Evolutionary conservation across 192 early-diverging fungal species (phyloP).

Genomic region (Entomortierella beljakovae): DNA sequence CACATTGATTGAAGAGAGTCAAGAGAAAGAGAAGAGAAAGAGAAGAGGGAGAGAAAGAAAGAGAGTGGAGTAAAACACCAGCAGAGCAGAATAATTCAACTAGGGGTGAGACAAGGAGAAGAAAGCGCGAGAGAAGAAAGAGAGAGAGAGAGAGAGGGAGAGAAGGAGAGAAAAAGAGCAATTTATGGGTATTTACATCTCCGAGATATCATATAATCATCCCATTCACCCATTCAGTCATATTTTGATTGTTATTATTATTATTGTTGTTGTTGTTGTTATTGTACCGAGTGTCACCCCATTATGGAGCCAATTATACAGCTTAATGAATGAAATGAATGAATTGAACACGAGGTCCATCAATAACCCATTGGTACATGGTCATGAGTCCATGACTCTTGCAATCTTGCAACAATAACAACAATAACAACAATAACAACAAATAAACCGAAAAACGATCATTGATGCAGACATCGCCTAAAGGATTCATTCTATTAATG

Average conservation of each 20-base stretch:
- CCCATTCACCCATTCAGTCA: not conserved
- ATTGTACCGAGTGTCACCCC: not conserved
- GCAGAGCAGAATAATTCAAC: too few species aligned
- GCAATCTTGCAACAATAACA: too few species aligned
- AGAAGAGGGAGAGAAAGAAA: not conserved
- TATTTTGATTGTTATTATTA: not conserved
- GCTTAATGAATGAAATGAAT: not conserved
- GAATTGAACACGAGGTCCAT: slow-evolving; percentile 2
- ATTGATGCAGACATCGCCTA: too few species aligned
- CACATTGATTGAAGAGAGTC: too few species aligned
- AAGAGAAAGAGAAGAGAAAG: too few species aligned
- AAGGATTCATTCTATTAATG: too few species aligned
- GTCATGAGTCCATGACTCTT: too few species aligned
- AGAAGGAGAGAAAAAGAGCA: not conserved
- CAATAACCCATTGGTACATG: too few species aligned
- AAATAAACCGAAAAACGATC: too few species aligned
- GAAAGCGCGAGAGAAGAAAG: not conserved
- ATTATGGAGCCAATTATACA: not conserved
- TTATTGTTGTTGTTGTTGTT: not conserved
- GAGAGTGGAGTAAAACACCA: not conserved
- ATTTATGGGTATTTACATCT: not conserved
- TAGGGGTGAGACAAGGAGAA: not conserved
- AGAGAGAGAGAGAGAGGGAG: slow-evolving; percentile 7
- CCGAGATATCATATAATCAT: not conserved
- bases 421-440: too few species aligned